These are phyloP conservation scores for Botryotinia convoluta DNA, from an alignment of 2,329 filamentous ascomycete species.

Conservation along the genomic window DNA sequence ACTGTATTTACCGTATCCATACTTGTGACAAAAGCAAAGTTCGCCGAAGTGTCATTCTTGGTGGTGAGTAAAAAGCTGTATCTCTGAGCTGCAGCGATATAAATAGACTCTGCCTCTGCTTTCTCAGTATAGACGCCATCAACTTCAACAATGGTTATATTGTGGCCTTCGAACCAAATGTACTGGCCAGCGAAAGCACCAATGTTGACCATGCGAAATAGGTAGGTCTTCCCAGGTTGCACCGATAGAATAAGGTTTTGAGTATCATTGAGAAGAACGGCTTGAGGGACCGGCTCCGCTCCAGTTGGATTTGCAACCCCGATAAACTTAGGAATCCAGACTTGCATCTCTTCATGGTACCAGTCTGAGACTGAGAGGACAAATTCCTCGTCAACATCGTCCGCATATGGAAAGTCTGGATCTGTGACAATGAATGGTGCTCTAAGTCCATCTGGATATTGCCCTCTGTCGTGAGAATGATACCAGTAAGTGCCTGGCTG, in stretches of 20 bases:
- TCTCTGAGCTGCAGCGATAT: constrained; percentile 66
- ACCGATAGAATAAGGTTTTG: constrained; percentile 58
- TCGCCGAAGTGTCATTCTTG: constrained; percentile 57
- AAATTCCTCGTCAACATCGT: constrained; percentile 52
- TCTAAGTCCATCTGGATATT: constrained; percentile 59
- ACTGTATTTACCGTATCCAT: constrained; percentile 55
- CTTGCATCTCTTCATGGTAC: constrained; percentile 56
- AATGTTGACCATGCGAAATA: constrained; percentile 70
- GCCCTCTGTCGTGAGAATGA: constrained; percentile 53
- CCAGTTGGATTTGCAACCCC: constrained; percentile 49
- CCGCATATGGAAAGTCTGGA: constrained; percentile 47
- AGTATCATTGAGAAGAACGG: constrained; percentile 70
- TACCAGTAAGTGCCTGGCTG: constrained; percentile 81
- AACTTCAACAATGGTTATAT: constrained; percentile 68
- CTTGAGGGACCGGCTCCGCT: constrained; percentile 60
- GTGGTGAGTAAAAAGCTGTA: constrained; percentile 62
- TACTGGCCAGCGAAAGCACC: constrained; percentile 69
- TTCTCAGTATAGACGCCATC: constrained; percentile 66
- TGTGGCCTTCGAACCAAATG: constrained; percentile 65
- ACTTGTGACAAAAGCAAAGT: constrained; percentile 65
- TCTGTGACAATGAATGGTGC: constrained; percentile 56
- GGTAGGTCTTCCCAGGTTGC: constrained; percentile 66
- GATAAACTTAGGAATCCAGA: constrained; percentile 45
- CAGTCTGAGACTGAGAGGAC: constrained; percentile 58
- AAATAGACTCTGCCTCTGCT: constrained; percentile 60